Evolutionary conservation across 257 asterid genomes (phyloP), one percentile per base, ranked within the genome.

Genomic region (Solanum corneliomulleri): DNA sequence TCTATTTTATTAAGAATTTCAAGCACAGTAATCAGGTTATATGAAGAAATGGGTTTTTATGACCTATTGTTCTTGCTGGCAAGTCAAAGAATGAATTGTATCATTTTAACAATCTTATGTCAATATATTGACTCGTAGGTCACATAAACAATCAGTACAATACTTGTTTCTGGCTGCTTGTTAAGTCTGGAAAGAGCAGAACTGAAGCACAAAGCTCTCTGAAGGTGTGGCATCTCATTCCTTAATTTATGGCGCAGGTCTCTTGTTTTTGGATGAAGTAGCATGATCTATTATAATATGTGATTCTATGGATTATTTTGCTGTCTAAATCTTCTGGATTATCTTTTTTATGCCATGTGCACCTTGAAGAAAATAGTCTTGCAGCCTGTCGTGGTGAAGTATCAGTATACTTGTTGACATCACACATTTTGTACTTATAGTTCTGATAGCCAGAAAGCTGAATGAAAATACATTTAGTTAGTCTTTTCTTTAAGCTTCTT

Each of bases 161-260:
- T 86, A 92, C 98, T 88, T 94, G 99, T 90, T 95, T 95, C 89
- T 96, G 99, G 99, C 91, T 93, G 96, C 99, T 95, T 62, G 98
- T 96, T 33, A 94, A 96, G 88, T 95, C 95, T 29, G 97, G 98
- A 81, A 94, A 89, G 93, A 96, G 92, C 92, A 94, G 92, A 91
- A 89, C 90, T 71, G 96, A 93, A 75, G 95, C 99, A 83, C 98
- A 96, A 70, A 91, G 89, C 37, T 45, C 39, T 83, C 92, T 95
- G 89, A 95, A 95, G 98, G 98, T 93, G 88, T 76, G 75, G 71
- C 18, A 2, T 29, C 85, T 89, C 16, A 75, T 83, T 39, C 74
- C 35, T 47, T 71, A 15, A 69, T 45, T 41, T 25, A 42, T 39
- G 45, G 83, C 31, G 74, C 39, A 42, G 31, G 69, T 85, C 37